Evolutionary conservation across 2,329 filamentous ascomycete genomes (phyloP).

Genomic region (Chrysoporthe austroafricana): DNA sequence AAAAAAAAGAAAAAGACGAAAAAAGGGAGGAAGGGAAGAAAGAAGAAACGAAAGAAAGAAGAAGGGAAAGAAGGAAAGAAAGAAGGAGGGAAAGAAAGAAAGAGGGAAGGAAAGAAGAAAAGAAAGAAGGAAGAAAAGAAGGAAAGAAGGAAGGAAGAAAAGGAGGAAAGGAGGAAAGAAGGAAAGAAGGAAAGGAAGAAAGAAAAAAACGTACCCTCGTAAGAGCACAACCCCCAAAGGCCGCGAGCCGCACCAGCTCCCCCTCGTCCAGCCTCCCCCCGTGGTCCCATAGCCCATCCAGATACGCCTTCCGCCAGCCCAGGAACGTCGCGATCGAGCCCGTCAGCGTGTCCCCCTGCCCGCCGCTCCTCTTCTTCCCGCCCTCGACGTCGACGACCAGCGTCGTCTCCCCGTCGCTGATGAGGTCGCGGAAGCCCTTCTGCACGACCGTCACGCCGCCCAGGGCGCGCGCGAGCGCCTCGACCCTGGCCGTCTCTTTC

Average conservation of each 20-base stretch:
- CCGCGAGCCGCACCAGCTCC: constrained; percentile 72
- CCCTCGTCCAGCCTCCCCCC: constrained; percentile 42
- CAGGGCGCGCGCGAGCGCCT: constrained; percentile 72
- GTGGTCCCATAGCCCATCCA: constrained; percentile 78
- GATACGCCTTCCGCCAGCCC: constrained; percentile 85
- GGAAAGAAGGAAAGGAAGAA: constrained; percentile 7
- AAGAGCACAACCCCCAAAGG: constrained; percentile 83
- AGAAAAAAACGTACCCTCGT: constrained; percentile 66
- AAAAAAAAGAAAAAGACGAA: constrained; percentile 38
- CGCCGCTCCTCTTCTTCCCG: constrained; percentile 86
- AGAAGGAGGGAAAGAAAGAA: background rate
- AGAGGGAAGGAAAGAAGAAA: background rate
- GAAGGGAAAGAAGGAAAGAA: background rate
- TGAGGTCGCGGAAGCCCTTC: constrained; percentile 82
- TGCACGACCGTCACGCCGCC: constrained; percentile 90
- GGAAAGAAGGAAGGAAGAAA: background rate
- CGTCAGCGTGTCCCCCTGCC: constrained; percentile 94
- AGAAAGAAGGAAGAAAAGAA: background rate
- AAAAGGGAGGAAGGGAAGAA: constrained; percentile 26
- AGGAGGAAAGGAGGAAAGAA: background rate
- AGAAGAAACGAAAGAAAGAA: background rate
- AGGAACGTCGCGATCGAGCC: constrained; percentile 87
- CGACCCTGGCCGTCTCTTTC: constrained; percentile 53
- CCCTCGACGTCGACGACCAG: constrained; percentile 77
- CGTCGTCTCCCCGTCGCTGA: constrained; percentile 80